phyloP scores from a whole-genome alignment of 129 eudicot genomes.

The Solidago caesia region DNA sequence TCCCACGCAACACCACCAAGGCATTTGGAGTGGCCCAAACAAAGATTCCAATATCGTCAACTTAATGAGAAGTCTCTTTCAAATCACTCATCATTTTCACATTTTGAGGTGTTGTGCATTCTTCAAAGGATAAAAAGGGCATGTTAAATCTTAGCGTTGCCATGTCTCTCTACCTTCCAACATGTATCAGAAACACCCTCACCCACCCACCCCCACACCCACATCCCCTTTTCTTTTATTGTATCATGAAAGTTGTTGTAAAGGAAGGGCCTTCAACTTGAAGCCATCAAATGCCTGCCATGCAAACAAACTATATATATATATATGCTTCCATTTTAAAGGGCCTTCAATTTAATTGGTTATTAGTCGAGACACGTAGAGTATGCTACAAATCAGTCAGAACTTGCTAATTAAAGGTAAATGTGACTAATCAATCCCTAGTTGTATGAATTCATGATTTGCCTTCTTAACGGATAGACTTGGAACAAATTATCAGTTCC shows the following conservation, averaged over 20 bases:
- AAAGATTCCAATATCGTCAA: slow-evolving; percentile 39
- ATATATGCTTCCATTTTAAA: slow-evolving; percentile 18
- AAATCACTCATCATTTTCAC: slow-evolving; percentile 31
- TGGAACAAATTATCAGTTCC: neutral
- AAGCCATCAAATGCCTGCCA: slow-evolving; percentile 7
- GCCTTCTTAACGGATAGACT: neutral
- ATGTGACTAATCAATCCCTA: neutral
- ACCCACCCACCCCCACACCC: neutral
- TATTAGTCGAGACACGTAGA: too few relatives aligned
- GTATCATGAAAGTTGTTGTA: slow-evolving; percentile 36
- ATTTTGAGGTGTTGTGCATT: slow-evolving; percentile 34
- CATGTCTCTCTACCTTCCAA: slow-evolving; percentile 44
- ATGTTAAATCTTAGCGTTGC: slow-evolving; percentile 34
- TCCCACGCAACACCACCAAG: slow-evolving; percentile 9
- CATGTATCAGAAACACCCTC: slow-evolving; percentile 30
- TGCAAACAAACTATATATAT: neutral
- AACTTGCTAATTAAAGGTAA: too few relatives aligned
- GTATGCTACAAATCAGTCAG: too few relatives aligned
- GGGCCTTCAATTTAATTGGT: too few relatives aligned
- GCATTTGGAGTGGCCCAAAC: slow-evolving; percentile 38
- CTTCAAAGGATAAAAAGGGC: slow-evolving; percentile 24
- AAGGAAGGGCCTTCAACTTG: slow-evolving; percentile 2
- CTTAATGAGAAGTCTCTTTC: slow-evolving; percentile 44
- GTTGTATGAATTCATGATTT: neutral
- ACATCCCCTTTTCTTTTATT: slow-evolving; percentile 6